These are phyloP conservation scores for Exophiala mesophila DNA, from an alignment of 2,329 filamentous ascomycete genomes.

Conservation along the genomic window DNA sequence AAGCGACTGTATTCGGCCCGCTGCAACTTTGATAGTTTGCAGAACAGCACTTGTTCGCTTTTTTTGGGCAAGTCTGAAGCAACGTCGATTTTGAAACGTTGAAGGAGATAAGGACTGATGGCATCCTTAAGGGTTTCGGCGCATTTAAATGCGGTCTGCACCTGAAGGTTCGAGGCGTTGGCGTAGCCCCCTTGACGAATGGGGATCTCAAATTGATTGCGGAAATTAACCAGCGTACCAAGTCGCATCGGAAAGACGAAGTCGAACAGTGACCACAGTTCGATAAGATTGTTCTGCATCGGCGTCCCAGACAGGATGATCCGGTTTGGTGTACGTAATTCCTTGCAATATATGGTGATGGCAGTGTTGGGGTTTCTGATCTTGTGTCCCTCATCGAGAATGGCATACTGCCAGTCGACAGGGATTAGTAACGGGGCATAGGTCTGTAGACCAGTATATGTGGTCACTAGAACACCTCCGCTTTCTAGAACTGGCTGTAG, in stretches of 20 bases:
- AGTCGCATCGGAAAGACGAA: constrained; percentile 96
- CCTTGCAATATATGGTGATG: constrained; percentile 93
- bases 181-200: constrained; percentile 92
- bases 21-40: constrained; percentile 78
- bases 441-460: constrained; percentile 90
- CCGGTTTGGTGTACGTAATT: constrained; percentile 81
- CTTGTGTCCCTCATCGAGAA: constrained; percentile 95
- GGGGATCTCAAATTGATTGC: constrained; percentile 86
- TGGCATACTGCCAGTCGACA: constrained; percentile 85
- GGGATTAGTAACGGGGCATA: constrained; percentile 78
- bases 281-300: constrained; percentile 93
- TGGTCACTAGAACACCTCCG: constrained; percentile 91
- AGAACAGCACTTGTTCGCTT: constrained; percentile 93
- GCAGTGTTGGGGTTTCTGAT: constrained; percentile 94
- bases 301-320: constrained; percentile 94
- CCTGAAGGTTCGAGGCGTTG: constrained; percentile 87
- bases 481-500: constrained; percentile 75
- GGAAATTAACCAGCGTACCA: constrained; percentile 85
- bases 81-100: constrained; percentile 89
- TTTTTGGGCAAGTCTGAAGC: constrained; percentile 92
- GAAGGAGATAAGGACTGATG: constrained; percentile 87
- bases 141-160: constrained; percentile 90
- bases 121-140: constrained; percentile 90
- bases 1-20: constrained; percentile 76
- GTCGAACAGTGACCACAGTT: constrained; percentile 96